Evolutionary conservation across 805 yeast genomes (phyloP).

Genomic region (Jamesozyma gamospora): DNA sequence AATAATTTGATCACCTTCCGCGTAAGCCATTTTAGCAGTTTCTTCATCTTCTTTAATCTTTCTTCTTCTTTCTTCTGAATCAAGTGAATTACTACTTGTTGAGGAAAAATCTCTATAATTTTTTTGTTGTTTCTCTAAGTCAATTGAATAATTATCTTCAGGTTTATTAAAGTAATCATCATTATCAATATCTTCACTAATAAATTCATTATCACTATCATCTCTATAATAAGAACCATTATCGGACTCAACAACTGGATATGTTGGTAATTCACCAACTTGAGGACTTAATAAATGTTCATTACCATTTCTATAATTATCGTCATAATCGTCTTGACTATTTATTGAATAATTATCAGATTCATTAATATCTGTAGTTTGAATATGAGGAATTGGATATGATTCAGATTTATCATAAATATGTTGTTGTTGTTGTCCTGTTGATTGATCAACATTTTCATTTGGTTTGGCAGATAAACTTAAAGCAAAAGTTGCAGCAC

Average conservation of each 20-base stretch:
- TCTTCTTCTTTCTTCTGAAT: slow-evolving; percentile 13
- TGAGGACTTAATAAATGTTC: slow-evolving; percentile 1
- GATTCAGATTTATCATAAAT: too few species aligned
- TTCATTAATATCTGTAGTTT: background rate
- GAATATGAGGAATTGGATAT: background rate
- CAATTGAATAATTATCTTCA: slow-evolving; percentile 1
- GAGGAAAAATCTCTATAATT: slow-evolving; percentile 1
- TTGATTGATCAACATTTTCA: slow-evolving; percentile 1
- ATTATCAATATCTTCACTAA: background rate
- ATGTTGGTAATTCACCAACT: slow-evolving; percentile 4
- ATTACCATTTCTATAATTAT: background rate
- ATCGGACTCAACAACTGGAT: slow-evolving; percentile 3
- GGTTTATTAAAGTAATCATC: background rate
- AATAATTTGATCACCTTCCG: slow-evolving; percentile 60
- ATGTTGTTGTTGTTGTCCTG: background rate
- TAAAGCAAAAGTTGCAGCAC: slow-evolving; percentile 35
- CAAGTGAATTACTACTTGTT: slow-evolving; percentile 4
- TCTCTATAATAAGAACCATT: background rate
- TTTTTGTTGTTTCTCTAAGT: slow-evolving; percentile 1
- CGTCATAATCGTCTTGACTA: background rate
- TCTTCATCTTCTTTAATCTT: slow-evolving; percentile 22
- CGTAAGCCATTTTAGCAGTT: slow-evolving; percentile 37
- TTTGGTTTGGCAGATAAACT: slow-evolving; percentile 18
- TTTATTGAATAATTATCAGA: background rate
- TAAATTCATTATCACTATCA: background rate